Base-by-base conservation (phyloP, 306 rosid species). In the Rosa persica region DNA sequence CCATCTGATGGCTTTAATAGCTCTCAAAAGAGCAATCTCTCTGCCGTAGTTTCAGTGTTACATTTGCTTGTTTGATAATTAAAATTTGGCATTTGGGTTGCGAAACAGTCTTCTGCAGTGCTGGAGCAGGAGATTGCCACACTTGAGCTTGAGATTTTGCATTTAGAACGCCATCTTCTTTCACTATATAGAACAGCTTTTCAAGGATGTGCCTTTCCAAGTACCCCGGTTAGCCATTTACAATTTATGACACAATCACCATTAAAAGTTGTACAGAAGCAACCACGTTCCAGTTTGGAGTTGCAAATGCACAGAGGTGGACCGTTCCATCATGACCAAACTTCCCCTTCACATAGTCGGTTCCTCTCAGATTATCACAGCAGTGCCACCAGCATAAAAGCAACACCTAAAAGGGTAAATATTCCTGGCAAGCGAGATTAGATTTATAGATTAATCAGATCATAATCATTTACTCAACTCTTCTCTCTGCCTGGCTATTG, bases 151-250 rank as follows among this genome's bases (percentile, higher is more conserved):
- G 60, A 85, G 60, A 85, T 85, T 68, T 55, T 54, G 67, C 75
- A 78, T 42, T 54, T 85, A 74, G 88, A 85, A 58, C 83, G 83
- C 70, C 76, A 66, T 74, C 81, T 85, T 46, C 88, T 85, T 70
- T 81, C 81, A 22, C 83, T 78, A 16, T 85, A 81, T 42, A 66
- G 85, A 60, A 75, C 83, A 38, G 81, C 83, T 75, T 78, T 85
- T 6, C 78, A 81, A 68, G 78, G 75, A 12, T 57, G 65, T 27
- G 12, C 79, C 68, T 67, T 78, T 16, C 68, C 76, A 58, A 27
- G 30, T 77, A 66, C 73, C 12, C 78, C 75, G 5, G 75, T 17
- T n/a, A 58, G 82, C 48, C 51, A 67, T 55, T 12, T 47, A 34
- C 70, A 79, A 44, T 15, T 40, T 69, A 52, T 30, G 44, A 43